These are phyloP conservation scores for Pseudogymnoascus sp. DNA, from an alignment of 2,329 filamentous ascomycete genomes.

Conservation along the genomic window DNA sequence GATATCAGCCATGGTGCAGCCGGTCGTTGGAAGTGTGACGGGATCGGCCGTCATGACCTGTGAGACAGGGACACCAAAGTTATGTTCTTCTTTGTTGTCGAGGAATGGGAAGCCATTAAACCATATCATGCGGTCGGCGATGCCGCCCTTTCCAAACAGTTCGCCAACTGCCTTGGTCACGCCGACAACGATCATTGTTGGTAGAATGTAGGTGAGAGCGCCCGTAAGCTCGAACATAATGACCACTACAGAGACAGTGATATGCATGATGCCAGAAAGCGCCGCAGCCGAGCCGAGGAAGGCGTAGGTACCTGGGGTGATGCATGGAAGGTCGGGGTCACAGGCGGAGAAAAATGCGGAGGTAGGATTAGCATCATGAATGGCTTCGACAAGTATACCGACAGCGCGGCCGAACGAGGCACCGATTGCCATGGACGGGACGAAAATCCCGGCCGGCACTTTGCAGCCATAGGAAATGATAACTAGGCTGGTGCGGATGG, in stretches of 20 bases:
- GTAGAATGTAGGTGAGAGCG: conserved; percentile 92
- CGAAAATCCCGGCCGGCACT: conserved; percentile 94
- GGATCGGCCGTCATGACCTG: conserved; percentile 77
- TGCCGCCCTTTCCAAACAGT: conserved; percentile 87
- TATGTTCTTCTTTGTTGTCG: conserved; percentile 95
- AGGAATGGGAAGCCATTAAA: conserved; percentile 96
- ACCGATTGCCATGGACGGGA: conserved; percentile 95
- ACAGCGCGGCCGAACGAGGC: conserved; percentile 88
- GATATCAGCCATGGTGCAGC: conserved; percentile 65
- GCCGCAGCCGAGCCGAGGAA: conserved; percentile 89
- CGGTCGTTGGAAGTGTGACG: conserved; percentile 63
- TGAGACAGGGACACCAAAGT: conserved; percentile 88
- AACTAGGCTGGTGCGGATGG: conserved; percentile 73
- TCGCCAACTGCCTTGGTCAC: conserved; percentile 91
- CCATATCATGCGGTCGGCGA: conserved; percentile 97
- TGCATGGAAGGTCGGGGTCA: conserved; percentile 84
- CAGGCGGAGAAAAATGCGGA: conserved; percentile 84
- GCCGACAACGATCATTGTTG: conserved; percentile 97
- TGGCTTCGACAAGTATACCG: conserved; percentile 85
- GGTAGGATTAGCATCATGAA: conserved; percentile 74
- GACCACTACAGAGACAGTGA: conserved; percentile 91
- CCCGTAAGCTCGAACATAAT: conserved; percentile 99
- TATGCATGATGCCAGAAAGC: conserved; percentile 94
- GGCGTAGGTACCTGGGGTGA: conserved; percentile 94
- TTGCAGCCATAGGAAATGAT: conserved; percentile 97